Conservation (phyloP, 495 filamentous ascomycete species). For the Penicillium simplicissimum region DNA sequence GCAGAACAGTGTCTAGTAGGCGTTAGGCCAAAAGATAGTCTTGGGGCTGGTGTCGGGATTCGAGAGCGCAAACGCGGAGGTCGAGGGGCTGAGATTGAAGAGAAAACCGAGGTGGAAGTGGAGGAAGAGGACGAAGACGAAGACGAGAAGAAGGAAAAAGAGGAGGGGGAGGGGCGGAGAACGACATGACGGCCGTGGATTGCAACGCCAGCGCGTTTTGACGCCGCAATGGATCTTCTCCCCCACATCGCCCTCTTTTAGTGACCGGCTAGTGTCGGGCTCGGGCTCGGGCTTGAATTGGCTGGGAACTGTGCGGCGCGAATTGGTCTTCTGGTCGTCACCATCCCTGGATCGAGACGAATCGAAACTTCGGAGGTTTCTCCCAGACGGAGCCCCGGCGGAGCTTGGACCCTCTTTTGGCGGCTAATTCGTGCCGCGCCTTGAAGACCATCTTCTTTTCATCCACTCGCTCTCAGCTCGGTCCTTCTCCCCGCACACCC, state of each 20-base stretch:
- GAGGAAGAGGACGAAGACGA: slow-evolving; percentile 31
- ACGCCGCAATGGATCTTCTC: slow-evolving; percentile 38
- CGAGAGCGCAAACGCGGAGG: slow-evolving; percentile 24
- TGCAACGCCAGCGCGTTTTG: slow-evolving; percentile 33
- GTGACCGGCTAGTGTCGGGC: slow-evolving; percentile 30
- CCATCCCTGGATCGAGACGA: neutral
- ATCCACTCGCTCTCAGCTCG: neutral
- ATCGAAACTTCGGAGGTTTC: slow-evolving; percentile 9
- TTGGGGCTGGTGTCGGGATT: slow-evolving; percentile 17
- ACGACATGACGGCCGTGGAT: slow-evolving; percentile 24
- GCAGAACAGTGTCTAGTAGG: slow-evolving; percentile 38
- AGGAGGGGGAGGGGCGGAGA: slow-evolving; percentile 35
- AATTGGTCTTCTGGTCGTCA: neutral
- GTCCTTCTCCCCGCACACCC: neutral
- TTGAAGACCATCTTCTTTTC: slow-evolving; percentile 16
- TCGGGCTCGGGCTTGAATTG: slow-evolving; percentile 16
- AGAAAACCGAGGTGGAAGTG: slow-evolving; percentile 22
- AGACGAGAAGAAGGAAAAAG: slow-evolving; percentile 23
- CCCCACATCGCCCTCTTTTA: slow-evolving; percentile 40
- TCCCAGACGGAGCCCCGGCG: slow-evolving; percentile 34
- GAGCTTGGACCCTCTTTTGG: slow-evolving; percentile 62
- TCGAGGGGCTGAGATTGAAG: slow-evolving; percentile 26
- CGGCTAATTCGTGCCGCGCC: slow-evolving; percentile 55
- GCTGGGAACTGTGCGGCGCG: neutral
- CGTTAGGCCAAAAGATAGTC: slow-evolving; percentile 15